phyloP scores from a whole-genome alignment of 2,329 filamentous ascomycete species.

The Fusarium transvaalense region DNA sequence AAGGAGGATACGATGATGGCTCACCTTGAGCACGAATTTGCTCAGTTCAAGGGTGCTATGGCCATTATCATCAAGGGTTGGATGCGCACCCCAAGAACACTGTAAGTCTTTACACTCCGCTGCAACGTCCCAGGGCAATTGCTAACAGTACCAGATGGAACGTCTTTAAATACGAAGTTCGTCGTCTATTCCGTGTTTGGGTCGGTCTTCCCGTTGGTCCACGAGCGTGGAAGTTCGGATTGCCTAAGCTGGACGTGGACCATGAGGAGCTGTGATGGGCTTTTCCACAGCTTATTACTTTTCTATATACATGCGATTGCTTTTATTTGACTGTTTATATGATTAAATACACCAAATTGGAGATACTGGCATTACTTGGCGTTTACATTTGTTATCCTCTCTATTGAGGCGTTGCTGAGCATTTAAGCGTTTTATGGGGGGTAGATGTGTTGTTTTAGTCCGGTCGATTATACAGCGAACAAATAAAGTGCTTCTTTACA shows the following conservation, averaged over 20 bases:
- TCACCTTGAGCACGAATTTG: slow-evolving; percentile 72
- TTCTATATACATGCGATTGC: slow-evolving; percentile 5
- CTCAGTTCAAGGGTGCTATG: slow-evolving; percentile 71
- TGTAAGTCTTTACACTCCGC: slow-evolving; percentile 69
- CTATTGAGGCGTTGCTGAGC: not conserved
- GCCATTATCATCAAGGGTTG: slow-evolving; percentile 78
- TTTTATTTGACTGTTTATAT: slow-evolving; percentile 1
- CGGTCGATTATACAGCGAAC: slow-evolving; percentile 6
- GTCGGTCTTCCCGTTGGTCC: slow-evolving; percentile 65
- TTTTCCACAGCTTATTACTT: no score
- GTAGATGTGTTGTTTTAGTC: not conserved
- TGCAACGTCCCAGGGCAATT: not conserved
- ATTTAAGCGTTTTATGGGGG: slow-evolving; percentile 26
- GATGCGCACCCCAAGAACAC: slow-evolving; percentile 72
- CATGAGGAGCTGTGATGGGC: slow-evolving; percentile 61
- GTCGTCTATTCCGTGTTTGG: slow-evolving; percentile 63
- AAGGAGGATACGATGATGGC: slow-evolving; percentile 61
- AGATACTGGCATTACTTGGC: slow-evolving; percentile 22
- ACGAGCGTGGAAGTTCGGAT: slow-evolving; percentile 61
- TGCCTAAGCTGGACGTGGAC: slow-evolving; percentile 57
- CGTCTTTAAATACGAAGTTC: slow-evolving; percentile 60
- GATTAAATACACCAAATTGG: slow-evolving; percentile 12
- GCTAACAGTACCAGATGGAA: slow-evolving; percentile 53
- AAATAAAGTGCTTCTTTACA: not conserved
- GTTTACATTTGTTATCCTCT: slow-evolving; percentile 5